Evolutionary conservation across 1,139 yeast species (phyloP), one percentile per base, ranked within the genome.

Genomic region (Kodamaea suecica): DNA sequence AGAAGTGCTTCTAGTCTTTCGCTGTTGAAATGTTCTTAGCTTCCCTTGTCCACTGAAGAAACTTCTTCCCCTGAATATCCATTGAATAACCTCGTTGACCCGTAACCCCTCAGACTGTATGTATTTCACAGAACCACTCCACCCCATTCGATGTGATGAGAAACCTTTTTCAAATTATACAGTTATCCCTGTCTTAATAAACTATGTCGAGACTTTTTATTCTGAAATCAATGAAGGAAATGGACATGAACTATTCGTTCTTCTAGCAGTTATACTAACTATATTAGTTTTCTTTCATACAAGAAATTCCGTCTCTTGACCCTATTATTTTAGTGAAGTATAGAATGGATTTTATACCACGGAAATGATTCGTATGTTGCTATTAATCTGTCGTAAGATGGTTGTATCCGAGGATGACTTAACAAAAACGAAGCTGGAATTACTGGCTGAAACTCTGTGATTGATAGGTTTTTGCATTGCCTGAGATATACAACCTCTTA

Each of bases 381-480:
- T n/a, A n/a, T n/a, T n/a, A n/a, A n/a, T n/a, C n/a, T n/a, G n/a
- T n/a, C n/a, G n/a, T n/a, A n/a, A 15, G 31, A 30, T 27, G n/a
- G n/a, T 25, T 25, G 27, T 25, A 24, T 28, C 14, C 31, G 45
- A 73, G 83, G 94, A 84, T 83, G 92, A 84, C 63, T 63, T 60
- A 66, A 68, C 84, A 78, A 84, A 83, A 85, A 84, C 84, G 77
- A 84, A 81, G 95, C 96, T 88, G 97, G 97, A 90, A 90, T 90
- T 90, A 90, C 92, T 85, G 86, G 84, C 96, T 83, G 96, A 87
- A 80, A 63, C 74, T 70, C 68, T 63, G 64, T 73, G 88, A 87
- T 85, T 82, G 95, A 87, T 73, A 85, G 76, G 80, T 80, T 84
- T 84, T 84, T 84, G 85, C 92, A 84, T 28, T 28, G 17, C n/a